Evolutionary conservation across 257 asterid species (phyloP).

Genomic region (Penstemon barbatus): DNA sequence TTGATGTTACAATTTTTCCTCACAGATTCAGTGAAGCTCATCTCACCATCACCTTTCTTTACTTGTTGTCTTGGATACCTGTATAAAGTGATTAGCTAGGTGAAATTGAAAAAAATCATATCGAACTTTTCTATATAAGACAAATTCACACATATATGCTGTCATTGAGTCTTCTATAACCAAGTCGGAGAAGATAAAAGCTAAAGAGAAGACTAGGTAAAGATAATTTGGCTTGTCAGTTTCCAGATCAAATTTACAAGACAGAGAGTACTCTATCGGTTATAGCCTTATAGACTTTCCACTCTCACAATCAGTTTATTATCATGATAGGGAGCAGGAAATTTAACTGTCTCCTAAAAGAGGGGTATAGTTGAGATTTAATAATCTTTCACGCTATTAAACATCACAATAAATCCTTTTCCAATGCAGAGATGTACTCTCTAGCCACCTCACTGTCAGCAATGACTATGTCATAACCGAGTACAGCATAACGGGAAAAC

Average conservation of each 20-base stretch:
- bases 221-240: background rate
- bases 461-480: no score
- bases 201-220: background rate
- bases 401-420: no score
- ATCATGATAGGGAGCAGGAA: background rate
- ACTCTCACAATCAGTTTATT: constrained; percentile 4
- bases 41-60: constrained; percentile 57
- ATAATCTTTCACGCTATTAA: no score
- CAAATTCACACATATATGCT: constrained; percentile 20
- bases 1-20: constrained; percentile 29
- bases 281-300: background rate
- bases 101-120: constrained; percentile 16
- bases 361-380: no score
- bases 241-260: no score
- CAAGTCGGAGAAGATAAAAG: constrained; percentile 18
- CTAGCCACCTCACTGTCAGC: no score
- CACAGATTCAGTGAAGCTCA: constrained; percentile 96
- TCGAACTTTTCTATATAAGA: constrained; percentile 11
- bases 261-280: no score
- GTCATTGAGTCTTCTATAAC: constrained; percentile 27
- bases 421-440: no score
- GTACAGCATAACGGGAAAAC: no score
- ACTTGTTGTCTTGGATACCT: constrained; percentile 82
- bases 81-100: constrained; percentile 27
- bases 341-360: no score